These are phyloP conservation scores for Fomitopsis schrenkii DNA, from an alignment of 1,284 basidiomycete species.

Conservation along the genomic window DNA sequence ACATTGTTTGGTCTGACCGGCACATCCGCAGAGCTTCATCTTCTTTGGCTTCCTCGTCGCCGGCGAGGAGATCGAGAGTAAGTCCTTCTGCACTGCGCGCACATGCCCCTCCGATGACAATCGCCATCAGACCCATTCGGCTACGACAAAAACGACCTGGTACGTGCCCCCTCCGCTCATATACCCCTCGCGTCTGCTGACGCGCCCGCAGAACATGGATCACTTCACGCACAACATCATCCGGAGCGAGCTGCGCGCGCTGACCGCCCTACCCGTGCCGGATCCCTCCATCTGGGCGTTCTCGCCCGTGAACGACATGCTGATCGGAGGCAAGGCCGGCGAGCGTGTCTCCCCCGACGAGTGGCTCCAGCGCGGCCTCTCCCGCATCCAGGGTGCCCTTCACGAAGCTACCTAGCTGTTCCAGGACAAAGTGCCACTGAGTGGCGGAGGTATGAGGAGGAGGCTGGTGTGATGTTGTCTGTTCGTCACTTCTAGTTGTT, in stretches of 20 bases:
- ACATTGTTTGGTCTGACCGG: neutral
- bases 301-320: conserved; percentile 50
- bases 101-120: conserved; percentile 3
- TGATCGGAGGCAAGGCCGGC: conserved; percentile 36
- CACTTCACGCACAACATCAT: conserved; percentile 67
- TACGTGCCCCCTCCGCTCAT: conserved; percentile 23
- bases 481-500: too few relatives aligned
- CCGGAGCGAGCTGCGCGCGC: conserved; percentile 54
- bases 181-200: neutral
- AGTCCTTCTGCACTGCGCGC: conserved; percentile 18
- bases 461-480: too few relatives aligned
- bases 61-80: conserved; percentile 70
- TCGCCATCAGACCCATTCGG: conserved; percentile 49
- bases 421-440: too few relatives aligned
- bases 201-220: conserved; percentile 46
- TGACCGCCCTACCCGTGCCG: conserved; percentile 51
- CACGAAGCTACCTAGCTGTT: neutral
- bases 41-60: conserved; percentile 70
- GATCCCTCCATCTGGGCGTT: conserved; percentile 59
- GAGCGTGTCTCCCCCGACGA: conserved; percentile 46
- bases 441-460: too few relatives aligned
- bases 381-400: neutral
- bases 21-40: conserved; percentile 40
- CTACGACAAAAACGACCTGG: conserved; percentile 68
- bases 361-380: conserved; percentile 38